Evolutionary conservation across 345 rosid genomes (phyloP).

Genomic region (Pugionium dolabratum): DNA sequence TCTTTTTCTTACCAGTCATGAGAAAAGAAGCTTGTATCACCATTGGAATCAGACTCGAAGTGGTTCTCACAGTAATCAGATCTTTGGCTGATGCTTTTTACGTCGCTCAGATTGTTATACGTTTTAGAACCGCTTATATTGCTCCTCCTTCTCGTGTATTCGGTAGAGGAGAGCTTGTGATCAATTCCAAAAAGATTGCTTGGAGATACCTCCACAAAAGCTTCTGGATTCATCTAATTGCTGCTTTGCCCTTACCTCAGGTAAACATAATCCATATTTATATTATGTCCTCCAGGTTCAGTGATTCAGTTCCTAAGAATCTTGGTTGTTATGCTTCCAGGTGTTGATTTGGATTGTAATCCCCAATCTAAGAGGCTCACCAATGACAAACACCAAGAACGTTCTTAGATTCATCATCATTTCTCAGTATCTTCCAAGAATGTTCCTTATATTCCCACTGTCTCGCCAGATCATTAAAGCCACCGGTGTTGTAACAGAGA

Average conservation of each 20-base stretch:
- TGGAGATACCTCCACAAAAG: conserved; percentile 52
- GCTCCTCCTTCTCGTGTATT: conserved; percentile 91
- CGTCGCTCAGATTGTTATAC: conserved; percentile 61
- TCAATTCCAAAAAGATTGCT: conserved; percentile 64
- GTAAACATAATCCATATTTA: conserved; percentile 35
- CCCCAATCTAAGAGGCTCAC: conserved; percentile 71
- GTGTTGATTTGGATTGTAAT: conserved; percentile 75
- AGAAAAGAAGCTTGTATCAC: conserved; percentile 55
- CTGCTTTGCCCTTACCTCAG: conserved; percentile 95
- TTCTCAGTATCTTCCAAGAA: conserved; percentile 76
- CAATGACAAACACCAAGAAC: conserved; percentile 78
- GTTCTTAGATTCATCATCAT: conserved; percentile 81
- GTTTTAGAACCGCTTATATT: conserved; percentile 73
- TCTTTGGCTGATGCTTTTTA: conserved; percentile 77
- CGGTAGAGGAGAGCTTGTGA: conserved; percentile 90
- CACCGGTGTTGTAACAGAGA: conserved; percentile 83
- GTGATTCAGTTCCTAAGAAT: not conserved
- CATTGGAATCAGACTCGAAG: conserved; percentile 57
- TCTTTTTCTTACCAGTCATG: conserved; percentile 68
- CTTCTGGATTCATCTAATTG: conserved; percentile 73
- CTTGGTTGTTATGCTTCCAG: conserved; percentile 47
- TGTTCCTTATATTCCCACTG: conserved; percentile 71
- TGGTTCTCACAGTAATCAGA: conserved; percentile 61
- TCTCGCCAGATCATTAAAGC: conserved; percentile 79
- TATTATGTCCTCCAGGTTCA: not conserved